Percentiles rank a stretch among this genome's conserved stretches.
phyloP scores from a whole-genome alignment of 495 filamentous ascomycete species.

The Aspergillus leporis region DNA sequence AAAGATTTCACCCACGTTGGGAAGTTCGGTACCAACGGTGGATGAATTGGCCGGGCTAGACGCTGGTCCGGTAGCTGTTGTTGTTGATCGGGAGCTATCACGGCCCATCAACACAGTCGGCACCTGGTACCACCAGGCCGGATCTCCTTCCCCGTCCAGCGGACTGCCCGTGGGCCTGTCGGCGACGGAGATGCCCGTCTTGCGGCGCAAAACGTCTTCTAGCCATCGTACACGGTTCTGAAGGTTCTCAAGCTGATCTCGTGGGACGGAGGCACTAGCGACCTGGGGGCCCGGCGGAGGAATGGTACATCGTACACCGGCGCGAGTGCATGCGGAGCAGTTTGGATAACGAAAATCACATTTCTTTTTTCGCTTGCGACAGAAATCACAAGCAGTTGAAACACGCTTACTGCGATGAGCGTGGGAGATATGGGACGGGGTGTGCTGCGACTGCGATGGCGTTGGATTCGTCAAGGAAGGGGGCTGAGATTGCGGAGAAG shows the following conservation, averaged over 20 bases:
- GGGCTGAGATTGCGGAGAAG: constrained; percentile 10
- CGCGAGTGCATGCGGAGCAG: constrained; percentile 52
- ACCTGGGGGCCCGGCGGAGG: constrained; percentile 45
- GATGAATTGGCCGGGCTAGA: constrained; percentile 27
- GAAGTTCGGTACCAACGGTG: constrained; percentile 36
- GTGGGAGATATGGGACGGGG: constrained; percentile 2
- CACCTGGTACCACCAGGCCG: constrained; percentile 47
- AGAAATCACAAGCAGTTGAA: constrained; percentile 53
- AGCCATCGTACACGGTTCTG: constrained; percentile 55
- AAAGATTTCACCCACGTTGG: constrained; percentile 49
- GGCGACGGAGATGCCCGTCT: constrained; percentile 39
- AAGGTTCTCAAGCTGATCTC: constrained; percentile 51
- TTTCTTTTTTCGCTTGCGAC: constrained; percentile 55
- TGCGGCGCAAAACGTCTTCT: constrained; percentile 43
- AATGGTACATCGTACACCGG: constrained; percentile 52
- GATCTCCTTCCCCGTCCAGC: constrained; percentile 40
- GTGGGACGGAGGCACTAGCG: constrained; percentile 43
- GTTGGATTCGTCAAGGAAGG: constrained; percentile 9
- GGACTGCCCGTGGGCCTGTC: constrained; percentile 35
- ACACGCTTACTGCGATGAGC: constrained; percentile 40
- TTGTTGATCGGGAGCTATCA: constrained; percentile 16
- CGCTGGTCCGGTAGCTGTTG: constrained; percentile 25
- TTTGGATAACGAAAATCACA: constrained; percentile 56
- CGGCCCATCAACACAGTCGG: constrained; percentile 43
- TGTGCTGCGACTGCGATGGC: constrained; percentile 4